Percentiles rank a stretch among this genome's conserved stretches.
phyloP scores from a whole-genome alignment of 1,284 basidiomycete genomes.

The Leccinum holopus region DNA sequence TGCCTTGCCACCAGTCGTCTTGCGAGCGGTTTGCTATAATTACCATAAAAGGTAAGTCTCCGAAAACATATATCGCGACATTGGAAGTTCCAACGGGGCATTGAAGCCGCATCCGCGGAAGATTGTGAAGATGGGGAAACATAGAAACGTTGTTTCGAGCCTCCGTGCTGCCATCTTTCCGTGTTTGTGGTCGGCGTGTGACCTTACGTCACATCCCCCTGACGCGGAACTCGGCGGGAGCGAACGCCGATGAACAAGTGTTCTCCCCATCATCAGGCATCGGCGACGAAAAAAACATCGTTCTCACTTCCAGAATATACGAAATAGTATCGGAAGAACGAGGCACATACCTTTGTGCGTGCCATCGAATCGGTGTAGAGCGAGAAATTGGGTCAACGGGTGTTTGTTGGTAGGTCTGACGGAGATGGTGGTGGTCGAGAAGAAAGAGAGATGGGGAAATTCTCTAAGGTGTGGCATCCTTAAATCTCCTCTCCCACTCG shows the following conservation, averaged over 20 bases:
- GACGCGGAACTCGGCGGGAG: background rate
- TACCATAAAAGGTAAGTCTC: constrained; percentile 43
- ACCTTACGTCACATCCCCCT: constrained; percentile 12
- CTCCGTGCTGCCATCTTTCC: constrained; percentile 26
- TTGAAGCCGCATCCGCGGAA: constrained; percentile 9
- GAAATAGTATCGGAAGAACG: background rate
- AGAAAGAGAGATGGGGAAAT: constrained; percentile 14
- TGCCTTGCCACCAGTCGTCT: constrained; percentile 64
- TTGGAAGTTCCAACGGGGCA: constrained; percentile 23
- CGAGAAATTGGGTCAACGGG: constrained; percentile 2
- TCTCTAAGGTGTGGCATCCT: constrained; percentile 10
- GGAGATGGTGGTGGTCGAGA: constrained; percentile 24
- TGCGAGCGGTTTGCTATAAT: constrained; percentile 62
- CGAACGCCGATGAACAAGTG: background rate
- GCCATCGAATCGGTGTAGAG: constrained; percentile 22
- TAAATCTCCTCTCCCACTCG: constrained; percentile 13
- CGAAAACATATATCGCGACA: constrained; percentile 28
- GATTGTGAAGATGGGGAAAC: constrained; percentile 14
- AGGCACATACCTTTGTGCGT: constrained; percentile 29
- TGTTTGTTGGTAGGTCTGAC: background rate
- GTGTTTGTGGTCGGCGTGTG: constrained; percentile 12
- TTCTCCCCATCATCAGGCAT: constrained; percentile 9
- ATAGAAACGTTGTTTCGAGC: constrained; percentile 25
- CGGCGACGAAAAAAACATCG: constrained; percentile 7
- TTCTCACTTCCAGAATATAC: constrained; percentile 3